A percentile compares a stretch with the other conserved stretches of the same genome.
phyloP scores from a whole-genome alignment of 768 basidiomycete species.

The Suillus cothurnatus region DNA sequence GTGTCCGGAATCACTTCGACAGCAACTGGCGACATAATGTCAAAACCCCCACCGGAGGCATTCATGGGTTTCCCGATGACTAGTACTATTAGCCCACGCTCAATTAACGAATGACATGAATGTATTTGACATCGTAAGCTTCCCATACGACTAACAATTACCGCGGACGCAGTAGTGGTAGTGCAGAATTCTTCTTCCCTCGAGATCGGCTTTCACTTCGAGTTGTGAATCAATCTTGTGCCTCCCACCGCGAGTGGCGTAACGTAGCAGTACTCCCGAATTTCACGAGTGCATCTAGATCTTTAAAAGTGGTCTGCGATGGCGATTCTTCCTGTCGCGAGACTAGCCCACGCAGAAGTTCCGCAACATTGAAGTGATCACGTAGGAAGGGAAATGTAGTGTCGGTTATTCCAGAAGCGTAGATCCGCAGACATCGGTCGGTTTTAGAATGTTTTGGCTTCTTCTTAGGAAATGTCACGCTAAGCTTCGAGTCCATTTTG shows the following conservation, averaged over 20 bases:
- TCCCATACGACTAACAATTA: not conserved
- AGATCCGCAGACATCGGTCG: constrained; percentile 1
- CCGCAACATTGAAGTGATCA: not conserved
- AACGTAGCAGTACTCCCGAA: not conserved
- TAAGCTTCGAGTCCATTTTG: not conserved
- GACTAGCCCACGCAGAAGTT: not conserved
- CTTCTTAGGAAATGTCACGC: not conserved
- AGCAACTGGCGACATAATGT: not conserved
- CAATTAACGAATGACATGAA: not conserved
- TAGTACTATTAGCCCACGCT: not conserved
- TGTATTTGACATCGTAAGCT: not conserved
- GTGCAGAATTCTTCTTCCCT: not conserved
- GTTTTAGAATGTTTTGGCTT: not conserved
- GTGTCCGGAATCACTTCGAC: not conserved
- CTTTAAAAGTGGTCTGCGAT: not conserved
- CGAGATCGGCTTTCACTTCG: not conserved
- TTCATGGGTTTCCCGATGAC: not conserved
- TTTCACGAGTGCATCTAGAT: not conserved
- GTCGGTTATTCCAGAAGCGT: not conserved
- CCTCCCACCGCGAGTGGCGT: not conserved
- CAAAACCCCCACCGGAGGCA: not conserved
- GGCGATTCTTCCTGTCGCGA: not conserved
- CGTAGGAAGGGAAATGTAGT: not conserved
- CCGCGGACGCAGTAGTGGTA: too few relatives aligned
- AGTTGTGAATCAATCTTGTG: not conserved